These are phyloP conservation scores for Apiospora malaysiana DNA, from an alignment of 2,329 filamentous ascomycete genomes.

Conservation along the genomic window DNA sequence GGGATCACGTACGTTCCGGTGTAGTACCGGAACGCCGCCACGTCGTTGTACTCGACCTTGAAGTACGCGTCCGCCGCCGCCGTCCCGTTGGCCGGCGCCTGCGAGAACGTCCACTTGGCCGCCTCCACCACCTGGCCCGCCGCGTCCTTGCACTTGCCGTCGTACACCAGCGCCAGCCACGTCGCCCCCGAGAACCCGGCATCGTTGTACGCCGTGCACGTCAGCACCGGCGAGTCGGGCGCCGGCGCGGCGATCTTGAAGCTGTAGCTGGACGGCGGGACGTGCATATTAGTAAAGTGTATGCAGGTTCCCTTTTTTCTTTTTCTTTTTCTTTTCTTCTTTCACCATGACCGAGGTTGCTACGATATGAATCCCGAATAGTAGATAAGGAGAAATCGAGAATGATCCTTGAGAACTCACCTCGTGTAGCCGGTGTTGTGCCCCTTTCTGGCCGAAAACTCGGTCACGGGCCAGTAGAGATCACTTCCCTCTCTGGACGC, in stretches of 20 bases:
- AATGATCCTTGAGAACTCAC: neutral
- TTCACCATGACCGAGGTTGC: too few relatives aligned
- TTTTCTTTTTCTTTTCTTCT: too few relatives aligned
- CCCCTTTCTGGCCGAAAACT: neutral
- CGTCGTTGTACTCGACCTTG: neutral
- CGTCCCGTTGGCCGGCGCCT: neutral
- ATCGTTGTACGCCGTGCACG: neutral
- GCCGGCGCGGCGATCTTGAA: constrained; percentile 1
- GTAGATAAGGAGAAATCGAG: too few relatives aligned
- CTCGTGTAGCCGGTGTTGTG: neutral
- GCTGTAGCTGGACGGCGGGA: neutral
- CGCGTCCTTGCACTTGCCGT: neutral
- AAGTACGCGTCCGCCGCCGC: neutral
- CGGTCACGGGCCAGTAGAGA: constrained; percentile 10
- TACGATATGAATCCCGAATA: too few relatives aligned
- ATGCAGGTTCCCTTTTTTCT: too few relatives aligned
- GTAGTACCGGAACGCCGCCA: neutral
- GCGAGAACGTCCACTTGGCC: constrained; percentile 1
- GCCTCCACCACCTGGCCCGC: neutral
- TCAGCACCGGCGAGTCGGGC: constrained; percentile 4
- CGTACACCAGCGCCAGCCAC: neutral
- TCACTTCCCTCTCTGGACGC: neutral
- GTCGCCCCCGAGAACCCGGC: neutral
- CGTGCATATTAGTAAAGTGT: neutral
- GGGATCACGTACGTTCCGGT: neutral